These are phyloP conservation scores for Podospora sp. DNA, from an alignment of 495 filamentous ascomycete genomes.

Conservation along the genomic window DNA sequence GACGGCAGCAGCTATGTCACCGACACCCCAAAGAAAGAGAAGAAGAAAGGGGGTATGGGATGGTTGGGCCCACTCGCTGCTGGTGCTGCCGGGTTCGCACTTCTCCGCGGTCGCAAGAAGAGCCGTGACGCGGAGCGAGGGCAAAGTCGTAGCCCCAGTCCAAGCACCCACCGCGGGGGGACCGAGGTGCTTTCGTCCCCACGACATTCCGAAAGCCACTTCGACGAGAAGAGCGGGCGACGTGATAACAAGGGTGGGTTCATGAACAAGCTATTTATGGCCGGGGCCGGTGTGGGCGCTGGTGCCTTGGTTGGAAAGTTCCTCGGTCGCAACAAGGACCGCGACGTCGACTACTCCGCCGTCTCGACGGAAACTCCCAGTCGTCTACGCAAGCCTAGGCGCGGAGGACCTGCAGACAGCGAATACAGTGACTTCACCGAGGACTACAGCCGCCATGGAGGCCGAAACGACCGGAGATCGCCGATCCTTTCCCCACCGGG, in stretches of 20 bases:
- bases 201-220: slow-evolving; percentile 53
- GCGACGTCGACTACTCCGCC: slow-evolving; percentile 62
- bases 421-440: slow-evolving; percentile 53
- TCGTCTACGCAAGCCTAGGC: slow-evolving; percentile 41
- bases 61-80: slow-evolving; percentile 56
- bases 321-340: slow-evolving; percentile 60
- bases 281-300: slow-evolving; percentile 68
- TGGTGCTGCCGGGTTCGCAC: slow-evolving; percentile 62
- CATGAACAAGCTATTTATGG: slow-evolving; percentile 66
- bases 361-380: slow-evolving; percentile 57
- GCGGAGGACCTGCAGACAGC: slow-evolving; percentile 44
- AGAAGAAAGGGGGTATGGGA: slow-evolving; percentile 50
- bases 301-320: slow-evolving; percentile 65
- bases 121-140: slow-evolving; percentile 42
- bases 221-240: slow-evolving; percentile 59
- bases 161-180: slow-evolving; percentile 31
- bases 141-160: slow-evolving; percentile 38
- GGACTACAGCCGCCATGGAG: slow-evolving; percentile 31
- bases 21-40: slow-evolving; percentile 33
- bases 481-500: slow-evolving; percentile 46
- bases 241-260: slow-evolving; percentile 52
- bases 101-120: slow-evolving; percentile 52
- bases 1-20: slow-evolving; percentile 44
- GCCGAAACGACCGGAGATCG: slow-evolving; percentile 32
- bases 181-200: slow-evolving; percentile 54